A percentile compares a stretch with the other conserved stretches of the same genome.
These are phyloP conservation scores for Carpinus fangiana DNA, from an alignment of 306 rosid genomes.

Conservation along the genomic window DNA sequence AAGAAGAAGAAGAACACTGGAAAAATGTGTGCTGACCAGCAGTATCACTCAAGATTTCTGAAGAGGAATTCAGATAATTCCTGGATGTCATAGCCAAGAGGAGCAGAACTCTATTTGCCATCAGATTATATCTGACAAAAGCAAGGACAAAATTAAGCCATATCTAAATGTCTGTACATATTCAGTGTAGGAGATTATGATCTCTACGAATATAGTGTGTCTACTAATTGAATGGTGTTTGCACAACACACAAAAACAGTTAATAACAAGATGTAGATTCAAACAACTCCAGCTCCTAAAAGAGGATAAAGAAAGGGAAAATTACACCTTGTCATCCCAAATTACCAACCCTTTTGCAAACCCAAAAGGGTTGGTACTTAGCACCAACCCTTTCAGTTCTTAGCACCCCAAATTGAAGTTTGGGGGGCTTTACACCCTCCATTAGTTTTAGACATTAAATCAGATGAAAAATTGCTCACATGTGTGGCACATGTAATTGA, in stretches of 20 bases:
- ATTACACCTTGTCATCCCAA: too few relatives aligned
- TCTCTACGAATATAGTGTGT: not conserved
- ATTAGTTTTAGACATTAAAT: too few relatives aligned
- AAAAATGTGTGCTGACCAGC: conserved; percentile 59
- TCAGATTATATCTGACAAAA: conserved; percentile 83
- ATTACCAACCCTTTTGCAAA: too few relatives aligned
- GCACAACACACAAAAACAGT: not conserved
- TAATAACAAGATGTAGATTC: not conserved
- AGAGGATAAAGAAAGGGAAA: not conserved
- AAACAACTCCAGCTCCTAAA: not conserved
- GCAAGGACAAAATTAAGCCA: conserved; percentile 6
- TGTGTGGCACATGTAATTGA: too few relatives aligned
- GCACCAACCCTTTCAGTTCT: too few relatives aligned
- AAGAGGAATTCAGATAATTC: conserved; percentile 72
- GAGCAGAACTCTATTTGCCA: conserved; percentile 94
- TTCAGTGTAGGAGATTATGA: not conserved
- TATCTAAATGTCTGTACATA: not conserved
- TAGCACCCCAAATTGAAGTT: too few relatives aligned
- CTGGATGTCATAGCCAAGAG: conserved; percentile 91
- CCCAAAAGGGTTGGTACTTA: too few relatives aligned
- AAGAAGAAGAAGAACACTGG: not conserved
- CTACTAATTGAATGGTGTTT: conserved; percentile 7
- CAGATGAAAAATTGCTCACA: too few relatives aligned
- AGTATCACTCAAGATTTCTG: conserved; percentile 80
- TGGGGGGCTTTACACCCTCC: too few relatives aligned